These are phyloP conservation scores for Metschnikowia koreensis DNA, from an alignment of 805 yeast genomes.

Conservation along the genomic window DNA sequence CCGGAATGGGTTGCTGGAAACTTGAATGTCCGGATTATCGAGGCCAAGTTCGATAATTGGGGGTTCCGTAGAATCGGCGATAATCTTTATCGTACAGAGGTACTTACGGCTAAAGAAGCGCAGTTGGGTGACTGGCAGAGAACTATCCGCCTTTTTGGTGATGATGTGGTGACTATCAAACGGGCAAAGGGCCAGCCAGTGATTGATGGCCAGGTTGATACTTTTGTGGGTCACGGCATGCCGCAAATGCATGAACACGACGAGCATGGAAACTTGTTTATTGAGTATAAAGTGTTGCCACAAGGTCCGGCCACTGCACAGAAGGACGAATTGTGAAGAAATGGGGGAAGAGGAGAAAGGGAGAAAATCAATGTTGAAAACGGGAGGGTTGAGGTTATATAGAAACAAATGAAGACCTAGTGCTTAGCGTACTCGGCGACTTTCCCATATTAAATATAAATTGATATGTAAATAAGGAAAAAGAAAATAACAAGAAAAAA, in stretches of 20 bases:
- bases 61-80: conserved; percentile 83
- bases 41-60: conserved; percentile 55
- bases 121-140: conserved; percentile 79
- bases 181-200: conserved; percentile 55
- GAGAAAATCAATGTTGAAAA: background rate
- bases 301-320: conserved; percentile 5
- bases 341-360: background rate
- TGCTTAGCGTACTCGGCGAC: no score
- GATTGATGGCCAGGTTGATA: conserved; percentile 68
- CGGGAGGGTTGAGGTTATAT: no score
- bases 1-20: conserved; percentile 88
- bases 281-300: conserved; percentile 20
- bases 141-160: conserved; percentile 63
- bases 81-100: conserved; percentile 78
- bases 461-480: no score
- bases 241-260: conserved; percentile 54
- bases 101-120: conserved; percentile 69
- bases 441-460: no score
- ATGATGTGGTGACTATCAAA: conserved; percentile 40
- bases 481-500: no score
- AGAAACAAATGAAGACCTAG: background rate
- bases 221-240: conserved; percentile 79
- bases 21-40: conserved; percentile 59
- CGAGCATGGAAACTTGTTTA: conserved; percentile 28
- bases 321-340: conserved; percentile 18